Conservation (phyloP, 176 grass and related monocot species). For the Coix lacrymajobi region DNA sequence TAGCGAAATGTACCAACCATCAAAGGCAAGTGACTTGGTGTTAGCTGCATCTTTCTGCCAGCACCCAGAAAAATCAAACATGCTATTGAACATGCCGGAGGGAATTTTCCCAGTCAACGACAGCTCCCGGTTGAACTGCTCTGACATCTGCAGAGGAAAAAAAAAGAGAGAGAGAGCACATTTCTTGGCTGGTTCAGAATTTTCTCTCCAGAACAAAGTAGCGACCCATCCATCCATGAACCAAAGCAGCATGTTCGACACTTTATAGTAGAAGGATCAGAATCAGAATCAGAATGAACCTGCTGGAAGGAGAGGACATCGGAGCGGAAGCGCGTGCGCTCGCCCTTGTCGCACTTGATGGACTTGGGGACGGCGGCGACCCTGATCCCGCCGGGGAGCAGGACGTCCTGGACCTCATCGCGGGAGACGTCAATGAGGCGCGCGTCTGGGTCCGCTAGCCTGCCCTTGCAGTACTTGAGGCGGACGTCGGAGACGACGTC, state of each 20-base stretch:
- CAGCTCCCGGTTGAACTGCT: constrained; percentile 91
- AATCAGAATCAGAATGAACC: neutral
- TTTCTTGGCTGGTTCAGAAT: neutral
- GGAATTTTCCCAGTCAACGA: constrained; percentile 94
- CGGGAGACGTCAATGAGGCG: constrained; percentile 72
- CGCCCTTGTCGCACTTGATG: constrained; percentile 93
- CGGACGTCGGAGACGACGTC: constrained; percentile 69
- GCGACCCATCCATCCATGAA: neutral
- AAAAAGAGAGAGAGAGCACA: constrained; percentile 12
- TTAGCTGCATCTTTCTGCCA: constrained; percentile 97
- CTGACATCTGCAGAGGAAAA: constrained; percentile 69
- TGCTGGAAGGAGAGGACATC: constrained; percentile 93
- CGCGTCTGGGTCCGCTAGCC: constrained; percentile 40
- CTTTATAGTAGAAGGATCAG: neutral
- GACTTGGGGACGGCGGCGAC: constrained; percentile 63
- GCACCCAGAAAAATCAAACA: constrained; percentile 82
- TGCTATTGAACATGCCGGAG: constrained; percentile 73
- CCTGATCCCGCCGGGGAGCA: constrained; percentile 64
- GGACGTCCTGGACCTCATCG: constrained; percentile 52
- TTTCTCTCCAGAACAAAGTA: neutral
- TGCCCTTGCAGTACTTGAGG: constrained; percentile 80
- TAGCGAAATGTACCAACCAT: constrained; percentile 88
- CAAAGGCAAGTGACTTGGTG: constrained; percentile 86
- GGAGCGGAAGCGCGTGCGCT: constrained; percentile 72
- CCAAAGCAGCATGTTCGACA: neutral